A percentile compares a stretch with the other conserved stretches of the same genome.
Evolutionary conservation across 2,329 filamentous ascomycete species (phyloP).

Genomic region (Dothideomycetes sp.): DNA sequence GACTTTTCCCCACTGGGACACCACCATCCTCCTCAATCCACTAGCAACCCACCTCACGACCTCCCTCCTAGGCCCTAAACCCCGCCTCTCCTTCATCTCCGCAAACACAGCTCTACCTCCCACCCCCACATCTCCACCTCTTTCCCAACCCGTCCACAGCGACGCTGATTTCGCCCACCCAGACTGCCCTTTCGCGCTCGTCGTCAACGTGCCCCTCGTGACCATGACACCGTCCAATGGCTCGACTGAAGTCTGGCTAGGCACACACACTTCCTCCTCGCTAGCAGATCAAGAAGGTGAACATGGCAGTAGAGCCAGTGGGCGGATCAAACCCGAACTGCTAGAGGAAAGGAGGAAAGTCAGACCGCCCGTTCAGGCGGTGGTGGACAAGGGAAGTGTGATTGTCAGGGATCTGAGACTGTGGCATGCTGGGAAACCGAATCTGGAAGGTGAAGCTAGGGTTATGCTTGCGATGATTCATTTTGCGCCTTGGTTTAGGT

Average conservation of each 20-base stretch:
- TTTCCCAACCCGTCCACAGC: constrained; percentile 45
- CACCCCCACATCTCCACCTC: constrained; percentile 22
- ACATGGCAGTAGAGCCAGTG: constrained; percentile 43
- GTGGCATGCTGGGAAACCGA: constrained; percentile 56
- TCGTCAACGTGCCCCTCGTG: constrained; percentile 44
- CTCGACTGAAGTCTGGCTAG: constrained; percentile 48
- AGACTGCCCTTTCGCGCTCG: constrained; percentile 42
- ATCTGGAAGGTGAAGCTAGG: constrained; percentile 29
- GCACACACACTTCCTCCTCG: constrained; percentile 34
- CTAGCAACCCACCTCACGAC: constrained; percentile 47
- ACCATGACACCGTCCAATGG: constrained; percentile 43
- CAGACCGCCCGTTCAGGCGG: constrained; percentile 38
- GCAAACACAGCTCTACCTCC: constrained; percentile 48
- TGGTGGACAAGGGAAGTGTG: constrained; percentile 43
- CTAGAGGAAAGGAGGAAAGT: constrained; percentile 27
- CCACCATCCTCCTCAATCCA: constrained; percentile 44
- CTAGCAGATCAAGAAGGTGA: constrained; percentile 37
- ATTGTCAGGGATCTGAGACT: constrained; percentile 48
- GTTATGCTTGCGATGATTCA: constrained; percentile 31
- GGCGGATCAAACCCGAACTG: constrained; percentile 33
- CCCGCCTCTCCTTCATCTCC: constrained; percentile 47
- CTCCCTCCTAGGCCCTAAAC: constrained; percentile 42
- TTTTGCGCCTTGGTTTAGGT: constrained; percentile 36
- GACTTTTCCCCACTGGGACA: constrained; percentile 36
- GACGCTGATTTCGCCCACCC: constrained; percentile 51